A percentile compares a stretch with the other conserved stretches of the same genome.
These are phyloP conservation scores for Tulasnella sp. DNA, from an alignment of 768 basidiomycete species.

Conservation along the genomic window DNA sequence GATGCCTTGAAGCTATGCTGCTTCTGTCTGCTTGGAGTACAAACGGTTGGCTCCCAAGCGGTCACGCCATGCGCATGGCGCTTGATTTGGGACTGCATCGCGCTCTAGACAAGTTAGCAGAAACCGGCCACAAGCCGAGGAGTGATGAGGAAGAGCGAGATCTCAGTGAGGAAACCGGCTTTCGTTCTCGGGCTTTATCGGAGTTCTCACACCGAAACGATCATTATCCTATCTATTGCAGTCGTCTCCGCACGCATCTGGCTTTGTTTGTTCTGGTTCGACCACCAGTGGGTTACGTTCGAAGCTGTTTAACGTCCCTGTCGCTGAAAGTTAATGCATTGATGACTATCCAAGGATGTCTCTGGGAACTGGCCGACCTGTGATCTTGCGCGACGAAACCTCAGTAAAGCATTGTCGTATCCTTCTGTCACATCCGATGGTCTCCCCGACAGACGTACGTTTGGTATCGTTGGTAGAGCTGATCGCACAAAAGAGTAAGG, in stretches of 20 bases:
- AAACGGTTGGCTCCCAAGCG: slow-evolving; percentile 89
- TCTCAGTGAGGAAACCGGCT: slow-evolving; percentile 54
- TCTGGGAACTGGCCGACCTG: slow-evolving; percentile 81
- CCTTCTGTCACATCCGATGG: slow-evolving; percentile 75
- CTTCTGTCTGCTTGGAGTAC: slow-evolving; percentile 88
- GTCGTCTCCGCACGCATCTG: slow-evolving; percentile 89
- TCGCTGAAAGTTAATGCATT: background rate
- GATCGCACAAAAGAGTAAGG: slow-evolving; percentile 79
- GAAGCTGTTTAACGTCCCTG: background rate
- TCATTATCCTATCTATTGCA: too few species aligned
- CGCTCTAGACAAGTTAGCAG: slow-evolving; percentile 82
- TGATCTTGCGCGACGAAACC: slow-evolving; percentile 79
- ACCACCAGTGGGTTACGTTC: slow-evolving; percentile 60
- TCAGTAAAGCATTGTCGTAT: slow-evolving; percentile 77
- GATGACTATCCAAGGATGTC: slow-evolving; percentile 52
- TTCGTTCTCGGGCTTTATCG: slow-evolving; percentile 13
- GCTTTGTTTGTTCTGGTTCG: slow-evolving; percentile 93
- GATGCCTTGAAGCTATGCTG: slow-evolving; percentile 56
- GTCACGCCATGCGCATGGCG: slow-evolving; percentile 94
- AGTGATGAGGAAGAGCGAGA: slow-evolving; percentile 78
- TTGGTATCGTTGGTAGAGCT: slow-evolving; percentile 81
- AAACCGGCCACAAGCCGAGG: slow-evolving; percentile 37
- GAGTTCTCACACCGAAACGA: too few species aligned
- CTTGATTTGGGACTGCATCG: slow-evolving; percentile 87
- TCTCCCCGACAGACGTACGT: slow-evolving; percentile 79